Conservation (phyloP, 2,329 filamentous ascomycete genomes). For the Cladosporium sp. region DNA sequence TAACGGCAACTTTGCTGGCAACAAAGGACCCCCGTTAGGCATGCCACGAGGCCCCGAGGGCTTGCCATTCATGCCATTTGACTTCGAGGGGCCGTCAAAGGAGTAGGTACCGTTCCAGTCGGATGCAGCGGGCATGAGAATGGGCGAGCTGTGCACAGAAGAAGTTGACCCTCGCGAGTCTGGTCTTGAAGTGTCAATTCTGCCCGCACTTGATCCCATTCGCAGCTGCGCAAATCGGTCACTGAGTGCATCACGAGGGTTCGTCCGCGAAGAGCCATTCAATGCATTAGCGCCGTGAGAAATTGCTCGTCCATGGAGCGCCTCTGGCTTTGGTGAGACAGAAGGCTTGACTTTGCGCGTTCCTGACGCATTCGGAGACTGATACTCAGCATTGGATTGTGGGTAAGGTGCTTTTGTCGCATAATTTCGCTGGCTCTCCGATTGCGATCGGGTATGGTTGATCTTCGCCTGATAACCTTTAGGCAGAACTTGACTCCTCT, state of each 20-base stretch:
- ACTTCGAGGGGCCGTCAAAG: conserved; percentile 18
- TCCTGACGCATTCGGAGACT: conserved; percentile 8
- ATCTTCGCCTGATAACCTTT: conserved; percentile 10
- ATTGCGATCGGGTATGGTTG: conserved; percentile 14
- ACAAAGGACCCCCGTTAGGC: conserved; percentile 35
- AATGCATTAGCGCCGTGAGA: conserved; percentile 26
- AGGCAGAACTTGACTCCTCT: conserved; percentile 47
- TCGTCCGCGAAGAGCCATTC: conserved; percentile 26
- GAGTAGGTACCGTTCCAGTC: conserved; percentile 30
- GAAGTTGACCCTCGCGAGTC: conserved; percentile 26
- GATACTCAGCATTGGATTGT: conserved; percentile 5
- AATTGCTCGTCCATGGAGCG: conserved; percentile 59
- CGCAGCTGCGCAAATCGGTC: conserved; percentile 31
- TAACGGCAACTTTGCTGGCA: conserved; percentile 45
- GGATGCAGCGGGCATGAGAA: conserved; percentile 40
- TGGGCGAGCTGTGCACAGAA: conserved; percentile 26
- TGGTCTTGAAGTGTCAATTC: conserved; percentile 18
- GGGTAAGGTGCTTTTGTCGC: conserved; percentile 12
- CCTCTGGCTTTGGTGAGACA: conserved; percentile 59
- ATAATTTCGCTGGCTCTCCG: conserved; percentile 17
- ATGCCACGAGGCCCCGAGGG: conserved; percentile 52
- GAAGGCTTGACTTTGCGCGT: conserved; percentile 26
- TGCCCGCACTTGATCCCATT: conserved; percentile 13
- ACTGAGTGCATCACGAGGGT: conserved; percentile 42
- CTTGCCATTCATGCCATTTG: conserved; percentile 18